phyloP scores from a whole-genome alignment of 228 moss, liverwort and hornwort species.

The Sphagnum magellanicum region DNA sequence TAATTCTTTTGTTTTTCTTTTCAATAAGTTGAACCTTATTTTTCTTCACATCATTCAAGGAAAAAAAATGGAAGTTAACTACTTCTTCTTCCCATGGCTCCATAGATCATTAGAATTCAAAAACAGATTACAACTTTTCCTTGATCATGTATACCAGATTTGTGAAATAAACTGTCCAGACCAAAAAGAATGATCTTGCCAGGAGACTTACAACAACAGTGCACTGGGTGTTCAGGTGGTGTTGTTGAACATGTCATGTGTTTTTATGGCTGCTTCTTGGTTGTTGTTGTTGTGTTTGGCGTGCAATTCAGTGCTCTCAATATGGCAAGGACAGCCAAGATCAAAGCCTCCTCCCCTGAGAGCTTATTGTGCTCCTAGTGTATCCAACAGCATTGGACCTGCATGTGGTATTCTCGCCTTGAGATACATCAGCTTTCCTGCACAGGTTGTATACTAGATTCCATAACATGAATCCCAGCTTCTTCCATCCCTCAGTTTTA shows the following conservation, averaged over 20 bases:
- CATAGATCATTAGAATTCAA: too few species aligned
- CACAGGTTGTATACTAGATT: conserved; percentile 46
- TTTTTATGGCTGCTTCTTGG: not conserved
- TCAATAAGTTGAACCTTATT: too few species aligned
- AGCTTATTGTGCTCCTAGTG: conserved; percentile 71
- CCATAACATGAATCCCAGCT: too few species aligned
- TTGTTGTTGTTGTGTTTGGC: conserved; percentile 4
- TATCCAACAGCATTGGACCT: conserved; percentile 83
- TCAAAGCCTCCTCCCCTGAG: conserved; percentile 59
- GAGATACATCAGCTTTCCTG: conserved; percentile 90
- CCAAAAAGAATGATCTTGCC: not conserved
- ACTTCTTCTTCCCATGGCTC: too few species aligned
- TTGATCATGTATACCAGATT: not conserved
- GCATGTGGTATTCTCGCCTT: conserved; percentile 80
- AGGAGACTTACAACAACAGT: not conserved
- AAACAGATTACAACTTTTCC: too few species aligned
- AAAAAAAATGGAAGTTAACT: too few species aligned
- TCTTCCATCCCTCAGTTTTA: too few species aligned
- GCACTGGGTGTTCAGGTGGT: not conserved
- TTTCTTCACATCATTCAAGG: too few species aligned
- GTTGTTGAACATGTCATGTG: not conserved
- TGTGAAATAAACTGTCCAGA: not conserved
- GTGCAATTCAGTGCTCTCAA: conserved; percentile 51
- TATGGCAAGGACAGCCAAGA: conserved; percentile 61
- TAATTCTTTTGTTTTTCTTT: too few species aligned